A percentile compares a stretch with the other conserved stretches of the same genome.
Conservation (phyloP, 768 basidiomycete genomes). For the Mycena rosella region DNA sequence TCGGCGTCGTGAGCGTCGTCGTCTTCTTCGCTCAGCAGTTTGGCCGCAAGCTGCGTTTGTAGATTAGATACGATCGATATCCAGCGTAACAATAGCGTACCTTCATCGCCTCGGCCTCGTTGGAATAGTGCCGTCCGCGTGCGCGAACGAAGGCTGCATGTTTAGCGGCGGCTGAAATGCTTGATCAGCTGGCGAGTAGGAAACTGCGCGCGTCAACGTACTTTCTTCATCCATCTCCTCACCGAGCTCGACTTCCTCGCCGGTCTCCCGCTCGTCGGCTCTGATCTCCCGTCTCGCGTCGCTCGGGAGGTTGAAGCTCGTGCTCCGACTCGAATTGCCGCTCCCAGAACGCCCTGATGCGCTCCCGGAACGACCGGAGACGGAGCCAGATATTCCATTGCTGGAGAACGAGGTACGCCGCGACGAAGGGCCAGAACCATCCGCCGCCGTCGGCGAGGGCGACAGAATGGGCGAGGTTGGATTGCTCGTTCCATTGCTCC, state of each 20-base stretch:
- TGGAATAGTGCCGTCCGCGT: slow-evolving; percentile 88
- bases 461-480: slow-evolving; percentile 55
- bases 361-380: slow-evolving; percentile 71
- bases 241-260: slow-evolving; percentile 78
- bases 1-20: slow-evolving; percentile 57
- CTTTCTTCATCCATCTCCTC: slow-evolving; percentile 94
- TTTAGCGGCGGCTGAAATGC: slow-evolving; percentile 75
- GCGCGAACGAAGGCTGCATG: slow-evolving; percentile 87
- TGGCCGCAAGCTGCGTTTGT: slow-evolving; percentile 67
- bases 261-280: slow-evolving; percentile 66
- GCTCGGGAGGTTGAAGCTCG: slow-evolving; percentile 84
- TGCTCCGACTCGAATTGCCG: slow-evolving; percentile 80
- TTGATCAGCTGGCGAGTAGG: slow-evolving; percentile 5
- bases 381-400: slow-evolving; percentile 62
- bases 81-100: slow-evolving; percentile 50
- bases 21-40: slow-evolving; percentile 75
- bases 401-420: slow-evolving; percentile 83
- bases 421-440: slow-evolving; percentile 77
- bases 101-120: slow-evolving; percentile 95
- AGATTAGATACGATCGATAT: slow-evolving; percentile 18
- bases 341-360: slow-evolving; percentile 64
- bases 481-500: slow-evolving; percentile 44
- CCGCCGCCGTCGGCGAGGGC: slow-evolving; percentile 70
- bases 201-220: slow-evolving; percentile 49
- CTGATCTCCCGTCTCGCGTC: slow-evolving; percentile 74